Percentiles rank a stretch among this genome's conserved stretches.
Conservation (phyloP, 2,329 filamentous ascomycete species). For the Xylaria sp. region DNA sequence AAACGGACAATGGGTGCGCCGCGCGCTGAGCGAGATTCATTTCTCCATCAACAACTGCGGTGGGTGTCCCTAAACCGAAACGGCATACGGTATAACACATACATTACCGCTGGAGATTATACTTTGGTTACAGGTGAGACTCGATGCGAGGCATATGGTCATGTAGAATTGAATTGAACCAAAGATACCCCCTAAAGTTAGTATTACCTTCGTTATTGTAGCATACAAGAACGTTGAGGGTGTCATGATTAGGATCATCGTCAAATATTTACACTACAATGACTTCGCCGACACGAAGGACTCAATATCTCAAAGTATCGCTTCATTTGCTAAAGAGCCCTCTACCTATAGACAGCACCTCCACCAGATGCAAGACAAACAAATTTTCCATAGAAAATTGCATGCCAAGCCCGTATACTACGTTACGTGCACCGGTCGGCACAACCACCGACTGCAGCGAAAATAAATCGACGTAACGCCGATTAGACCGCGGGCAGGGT, state of each 20-base stretch:
- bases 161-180: neutral
- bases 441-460: neutral
- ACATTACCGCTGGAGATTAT: neutral
- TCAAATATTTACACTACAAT: neutral
- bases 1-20: neutral
- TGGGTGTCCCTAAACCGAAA: slow-evolving; percentile 5
- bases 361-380: neutral
- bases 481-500: neutral
- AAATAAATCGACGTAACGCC: neutral
- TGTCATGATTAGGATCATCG: neutral
- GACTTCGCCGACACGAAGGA: neutral
- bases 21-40: slow-evolving; percentile 20
- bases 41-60: slow-evolving; percentile 2
- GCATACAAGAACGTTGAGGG: too few species aligned
- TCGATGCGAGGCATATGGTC: neutral
- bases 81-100: slow-evolving; percentile 23
- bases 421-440: neutral
- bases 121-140: neutral
- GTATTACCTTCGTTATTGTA: neutral
- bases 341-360: neutral
- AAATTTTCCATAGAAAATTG: neutral
- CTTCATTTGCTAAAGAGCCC: neutral
- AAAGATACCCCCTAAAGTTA: neutral
- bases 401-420: too few species aligned
- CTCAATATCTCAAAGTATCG: neutral